These are phyloP conservation scores for Gossypium stocksii DNA, from an alignment of 345 rosid species.

Conservation along the genomic window DNA sequence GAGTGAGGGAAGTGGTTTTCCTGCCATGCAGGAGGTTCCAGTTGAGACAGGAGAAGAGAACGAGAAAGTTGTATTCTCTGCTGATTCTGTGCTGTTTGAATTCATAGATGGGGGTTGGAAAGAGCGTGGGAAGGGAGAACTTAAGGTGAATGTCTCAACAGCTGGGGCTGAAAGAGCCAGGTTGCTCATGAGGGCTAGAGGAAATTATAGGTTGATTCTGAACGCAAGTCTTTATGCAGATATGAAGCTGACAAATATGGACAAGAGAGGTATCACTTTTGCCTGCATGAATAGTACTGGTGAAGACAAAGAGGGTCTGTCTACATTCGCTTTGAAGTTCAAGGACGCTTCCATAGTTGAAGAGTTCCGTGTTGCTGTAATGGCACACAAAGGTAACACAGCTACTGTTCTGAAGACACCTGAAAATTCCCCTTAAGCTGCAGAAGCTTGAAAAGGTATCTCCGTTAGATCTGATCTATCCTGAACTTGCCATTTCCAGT, in stretches of 20 bases:
- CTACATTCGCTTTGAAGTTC: conserved; percentile 82
- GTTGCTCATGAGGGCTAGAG: conserved; percentile 80
- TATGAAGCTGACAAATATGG: conserved; percentile 5
- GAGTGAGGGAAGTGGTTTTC: conserved; percentile 2
- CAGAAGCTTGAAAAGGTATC: conserved; percentile 20
- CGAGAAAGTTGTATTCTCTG: neutral
- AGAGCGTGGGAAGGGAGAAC: conserved; percentile 49
- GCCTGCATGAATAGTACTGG: neutral
- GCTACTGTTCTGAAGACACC: conserved; percentile 55
- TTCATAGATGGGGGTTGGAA: neutral
- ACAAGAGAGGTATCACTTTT: neutral
- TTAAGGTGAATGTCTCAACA: conserved; percentile 70
- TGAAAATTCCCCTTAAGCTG: conserved; percentile 71
- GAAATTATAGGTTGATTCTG: conserved; percentile 20
- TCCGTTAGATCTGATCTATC: neutral
- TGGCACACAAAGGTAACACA: conserved; percentile 4
- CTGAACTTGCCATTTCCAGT: neutral
- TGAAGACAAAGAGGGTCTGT: conserved; percentile 23
- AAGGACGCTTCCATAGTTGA: conserved; percentile 38
- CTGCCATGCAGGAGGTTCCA: conserved; percentile 1
- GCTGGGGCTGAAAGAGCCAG: conserved; percentile 56
- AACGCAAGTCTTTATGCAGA: neutral
- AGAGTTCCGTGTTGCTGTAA: neutral
- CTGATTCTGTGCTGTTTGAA: neutral
- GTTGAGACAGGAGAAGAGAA: conserved; percentile 8